These are phyloP conservation scores for Wickerhamomyces xylosicus DNA, from an alignment of 805 yeast species.

Conservation along the genomic window DNA sequence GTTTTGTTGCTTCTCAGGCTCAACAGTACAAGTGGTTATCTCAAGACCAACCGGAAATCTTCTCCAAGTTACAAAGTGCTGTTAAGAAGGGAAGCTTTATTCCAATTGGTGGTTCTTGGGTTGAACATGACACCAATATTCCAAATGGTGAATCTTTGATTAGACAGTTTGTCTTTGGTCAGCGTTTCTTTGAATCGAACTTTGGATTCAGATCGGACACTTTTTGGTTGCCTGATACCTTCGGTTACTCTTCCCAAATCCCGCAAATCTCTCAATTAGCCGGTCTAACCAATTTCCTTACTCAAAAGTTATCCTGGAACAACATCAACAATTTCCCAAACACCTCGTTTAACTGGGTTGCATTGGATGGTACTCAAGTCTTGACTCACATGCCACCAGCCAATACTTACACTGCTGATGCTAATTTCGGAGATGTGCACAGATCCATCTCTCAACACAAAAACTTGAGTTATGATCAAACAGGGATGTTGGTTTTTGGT, in stretches of 20 bases:
- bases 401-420: constrained; percentile 88
- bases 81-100: constrained; percentile 66
- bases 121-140: constrained; percentile 90
- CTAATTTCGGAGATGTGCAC: constrained; percentile 86
- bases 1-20: constrained; percentile 91
- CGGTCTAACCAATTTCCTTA: constrained; percentile 74
- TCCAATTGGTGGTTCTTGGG: constrained; percentile 97
- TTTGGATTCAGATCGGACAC: constrained; percentile 69
- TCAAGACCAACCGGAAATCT: constrained; percentile 78
- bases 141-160: constrained; percentile 90
- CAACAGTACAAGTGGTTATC: constrained; percentile 93
- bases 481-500: constrained; percentile 77
- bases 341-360: constrained; percentile 90
- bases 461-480: constrained; percentile 69
- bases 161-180: constrained; percentile 87
- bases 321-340: constrained; percentile 87
- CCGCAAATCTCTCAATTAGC: constrained; percentile 90
- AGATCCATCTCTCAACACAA: constrained; percentile 76
- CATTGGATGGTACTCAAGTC: constrained; percentile 88
- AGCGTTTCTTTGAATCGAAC: constrained; percentile 67
- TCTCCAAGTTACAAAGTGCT: constrained; percentile 45
- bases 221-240: constrained; percentile 96
- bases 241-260: constrained; percentile 91
- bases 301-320: constrained; percentile 95
- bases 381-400: constrained; percentile 97